Conservation (phyloP, 208 protist species). For the Trypanosoma avium region DNA sequence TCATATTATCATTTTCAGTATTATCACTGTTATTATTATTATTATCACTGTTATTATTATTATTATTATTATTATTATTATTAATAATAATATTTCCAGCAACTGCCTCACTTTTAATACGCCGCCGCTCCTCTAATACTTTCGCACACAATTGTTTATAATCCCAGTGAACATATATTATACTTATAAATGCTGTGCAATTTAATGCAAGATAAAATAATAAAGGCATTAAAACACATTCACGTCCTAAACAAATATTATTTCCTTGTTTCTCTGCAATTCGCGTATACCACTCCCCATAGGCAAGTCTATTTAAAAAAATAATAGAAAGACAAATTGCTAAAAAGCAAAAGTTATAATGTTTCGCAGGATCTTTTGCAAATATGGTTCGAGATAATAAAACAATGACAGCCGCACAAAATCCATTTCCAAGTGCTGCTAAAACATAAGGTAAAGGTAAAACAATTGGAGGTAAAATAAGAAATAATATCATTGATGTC, state of each 20-base stretch:
- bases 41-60: too few relatives aligned
- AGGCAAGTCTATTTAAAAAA: background rate
- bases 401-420: conserved; percentile 40
- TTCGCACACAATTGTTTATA: too few relatives aligned
- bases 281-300: conserved; percentile 34
- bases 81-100: too few relatives aligned
- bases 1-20: too few relatives aligned
- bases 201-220: too few relatives aligned
- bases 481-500: conserved; percentile 33
- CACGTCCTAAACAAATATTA: conserved; percentile 27
- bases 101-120: too few relatives aligned
- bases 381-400: conserved; percentile 49
- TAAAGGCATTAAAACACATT: conserved; percentile 31
- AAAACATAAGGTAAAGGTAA: conserved; percentile 35
- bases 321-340: background rate
- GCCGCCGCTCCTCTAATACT: too few relatives aligned
- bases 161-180: too few relatives aligned
- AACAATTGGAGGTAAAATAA: conserved; percentile 15
- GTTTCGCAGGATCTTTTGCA: conserved; percentile 42
- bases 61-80: too few relatives aligned
- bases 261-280: conserved; percentile 3
- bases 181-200: too few relatives aligned
- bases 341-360: conserved; percentile 8
- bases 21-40: too few relatives aligned
- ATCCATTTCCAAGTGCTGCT: conserved; percentile 34